phyloP scores from a whole-genome alignment of 768 basidiomycete genomes.

The Tulasnella sp. region DNA sequence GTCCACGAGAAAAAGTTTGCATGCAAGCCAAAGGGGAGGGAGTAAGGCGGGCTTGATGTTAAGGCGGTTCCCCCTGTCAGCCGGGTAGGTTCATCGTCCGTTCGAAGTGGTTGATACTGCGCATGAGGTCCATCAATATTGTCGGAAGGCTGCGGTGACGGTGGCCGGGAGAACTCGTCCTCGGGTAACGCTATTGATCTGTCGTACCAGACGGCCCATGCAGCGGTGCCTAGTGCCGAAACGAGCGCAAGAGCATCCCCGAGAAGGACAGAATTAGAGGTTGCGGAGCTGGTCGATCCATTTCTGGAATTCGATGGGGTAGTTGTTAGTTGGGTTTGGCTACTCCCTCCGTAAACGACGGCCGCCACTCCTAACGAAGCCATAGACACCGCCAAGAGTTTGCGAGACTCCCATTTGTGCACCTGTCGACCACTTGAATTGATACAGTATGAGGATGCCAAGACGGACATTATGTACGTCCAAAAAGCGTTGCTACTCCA shows the following conservation, averaged over 20 bases:
- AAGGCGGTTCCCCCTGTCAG: not conserved
- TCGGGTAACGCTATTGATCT: slow-evolving; percentile 56
- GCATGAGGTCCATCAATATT: not conserved
- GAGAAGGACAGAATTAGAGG: slow-evolving; percentile 33
- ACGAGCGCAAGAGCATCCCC: slow-evolving; percentile 71
- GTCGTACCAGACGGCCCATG: slow-evolving; percentile 85
- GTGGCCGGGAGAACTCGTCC: not conserved
- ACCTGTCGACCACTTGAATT: slow-evolving; percentile 39
- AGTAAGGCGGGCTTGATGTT: slow-evolving; percentile 38
- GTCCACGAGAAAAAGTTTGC: slow-evolving; percentile 29
- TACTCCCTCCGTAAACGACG: slow-evolving; percentile 75
- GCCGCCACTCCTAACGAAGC: slow-evolving; percentile 76
- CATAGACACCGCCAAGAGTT: slow-evolving; percentile 68
- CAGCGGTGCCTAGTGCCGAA: slow-evolving; percentile 66
- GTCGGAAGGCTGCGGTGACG: not conserved
- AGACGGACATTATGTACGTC: slow-evolving; percentile 79
- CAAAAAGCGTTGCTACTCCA: slow-evolving; percentile 93
- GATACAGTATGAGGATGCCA: slow-evolving; percentile 19
- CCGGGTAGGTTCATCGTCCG: not conserved
- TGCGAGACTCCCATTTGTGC: slow-evolving; percentile 54
- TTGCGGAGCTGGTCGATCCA: not conserved
- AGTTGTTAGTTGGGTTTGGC: not conserved
- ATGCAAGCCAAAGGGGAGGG: slow-evolving; percentile 27
- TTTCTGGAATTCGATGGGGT: not conserved
- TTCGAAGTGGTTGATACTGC: not conserved